A percentile compares a stretch with the other conserved stretches of the same genome.
These are phyloP conservation scores for Aquanectria penicillioides DNA, from an alignment of 2,329 filamentous ascomycete species.

Conservation along the genomic window DNA sequence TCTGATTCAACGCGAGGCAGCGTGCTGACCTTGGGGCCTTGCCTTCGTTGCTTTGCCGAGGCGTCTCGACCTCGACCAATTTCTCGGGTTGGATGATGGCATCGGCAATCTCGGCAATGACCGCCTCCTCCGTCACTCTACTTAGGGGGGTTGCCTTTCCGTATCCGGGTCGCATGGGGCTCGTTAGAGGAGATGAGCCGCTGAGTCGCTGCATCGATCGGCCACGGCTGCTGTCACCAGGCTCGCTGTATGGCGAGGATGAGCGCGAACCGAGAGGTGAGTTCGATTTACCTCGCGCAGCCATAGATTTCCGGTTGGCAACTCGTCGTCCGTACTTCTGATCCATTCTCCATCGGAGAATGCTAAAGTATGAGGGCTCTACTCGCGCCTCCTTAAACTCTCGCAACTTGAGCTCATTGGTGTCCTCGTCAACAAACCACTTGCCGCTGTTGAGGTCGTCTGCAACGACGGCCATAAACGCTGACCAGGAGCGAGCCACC, in stretches of 20 bases:
- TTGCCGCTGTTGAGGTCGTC: constrained; percentile 92
- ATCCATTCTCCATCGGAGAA: constrained; percentile 93
- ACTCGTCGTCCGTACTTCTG: constrained; percentile 86
- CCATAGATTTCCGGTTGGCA: constrained; percentile 64
- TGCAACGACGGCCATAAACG: constrained; percentile 85
- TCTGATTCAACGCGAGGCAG: constrained; percentile 48
- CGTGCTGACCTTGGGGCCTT: constrained; percentile 48
- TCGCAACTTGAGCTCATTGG: constrained; percentile 87
- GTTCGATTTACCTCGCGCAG: constrained; percentile 50
- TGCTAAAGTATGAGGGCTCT: constrained; percentile 93
- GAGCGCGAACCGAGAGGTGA: constrained; percentile 61
- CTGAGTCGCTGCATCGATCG: constrained; percentile 77
- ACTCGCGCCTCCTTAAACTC: constrained; percentile 91
- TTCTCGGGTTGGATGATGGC: constrained; percentile 56
- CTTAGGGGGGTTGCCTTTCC: constrained; percentile 77
- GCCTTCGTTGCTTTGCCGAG: constrained; percentile 57
- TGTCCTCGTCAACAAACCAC: constrained; percentile 93
- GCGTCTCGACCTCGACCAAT: constrained; percentile 67
- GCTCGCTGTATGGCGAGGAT: constrained; percentile 70
- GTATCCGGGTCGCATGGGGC: constrained; percentile 72
- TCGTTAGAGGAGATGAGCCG: constrained; percentile 70
- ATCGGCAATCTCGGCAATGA: constrained; percentile 52
- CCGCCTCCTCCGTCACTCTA: constrained; percentile 76
- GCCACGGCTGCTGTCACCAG: constrained; percentile 75
- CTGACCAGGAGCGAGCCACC: constrained; percentile 88